These are phyloP conservation scores for Dipodascus geniculatus DNA, from an alignment of 805 yeast species.

Conservation along the genomic window DNA sequence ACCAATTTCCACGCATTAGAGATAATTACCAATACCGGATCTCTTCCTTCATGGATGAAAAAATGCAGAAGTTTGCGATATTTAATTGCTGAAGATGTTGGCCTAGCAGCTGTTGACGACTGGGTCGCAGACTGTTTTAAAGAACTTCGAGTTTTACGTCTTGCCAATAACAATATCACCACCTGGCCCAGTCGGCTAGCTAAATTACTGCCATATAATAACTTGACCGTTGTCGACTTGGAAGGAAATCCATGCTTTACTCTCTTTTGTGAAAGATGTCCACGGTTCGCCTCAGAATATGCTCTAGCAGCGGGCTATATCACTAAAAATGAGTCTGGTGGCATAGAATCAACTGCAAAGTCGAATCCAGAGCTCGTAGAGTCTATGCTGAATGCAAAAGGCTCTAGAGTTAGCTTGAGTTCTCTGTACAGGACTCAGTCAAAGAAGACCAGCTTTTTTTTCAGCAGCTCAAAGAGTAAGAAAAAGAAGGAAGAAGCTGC, in stretches of 20 bases:
- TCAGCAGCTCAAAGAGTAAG: constrained; percentile 4
- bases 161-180: constrained; percentile 17
- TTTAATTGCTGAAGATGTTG: constrained; percentile 16
- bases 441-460: background rate
- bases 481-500: background rate
- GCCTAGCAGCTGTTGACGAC: constrained; percentile 17
- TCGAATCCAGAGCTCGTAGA: background rate
- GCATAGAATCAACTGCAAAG: constrained; percentile 2
- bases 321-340: background rate
- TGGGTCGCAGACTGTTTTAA: constrained; percentile 17
- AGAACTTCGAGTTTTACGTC: constrained; percentile 14
- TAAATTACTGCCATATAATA: constrained; percentile 8
- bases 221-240: constrained; percentile 15
- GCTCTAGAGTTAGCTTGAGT: constrained; percentile 9
- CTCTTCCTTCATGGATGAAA: constrained; percentile 18
- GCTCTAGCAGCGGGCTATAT: constrained; percentile 7
- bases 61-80: constrained; percentile 14
- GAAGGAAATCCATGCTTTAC: constrained; percentile 23
- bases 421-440: constrained; percentile 4
- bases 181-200: constrained; percentile 22
- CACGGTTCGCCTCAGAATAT: constrained; percentile 13
- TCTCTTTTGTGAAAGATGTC: constrained; percentile 13
- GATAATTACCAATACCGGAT: constrained; percentile 15
- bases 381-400: background rate
- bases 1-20: constrained; percentile 9